These are phyloP conservation scores for Mucor velutinosus DNA, from an alignment of 371 early-diverging fungal species.

Conservation along the genomic window DNA sequence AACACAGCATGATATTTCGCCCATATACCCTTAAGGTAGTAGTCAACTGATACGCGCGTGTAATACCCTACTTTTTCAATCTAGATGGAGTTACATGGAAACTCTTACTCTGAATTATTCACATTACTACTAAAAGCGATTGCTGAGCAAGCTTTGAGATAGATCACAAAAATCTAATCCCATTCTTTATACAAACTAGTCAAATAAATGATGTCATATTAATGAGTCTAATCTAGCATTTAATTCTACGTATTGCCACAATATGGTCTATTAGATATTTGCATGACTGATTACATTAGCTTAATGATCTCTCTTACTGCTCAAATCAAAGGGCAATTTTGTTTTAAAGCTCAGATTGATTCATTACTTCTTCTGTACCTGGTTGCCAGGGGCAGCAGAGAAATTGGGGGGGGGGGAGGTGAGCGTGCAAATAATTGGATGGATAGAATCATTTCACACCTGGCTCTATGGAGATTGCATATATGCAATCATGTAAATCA, in stretches of 20 bases:
- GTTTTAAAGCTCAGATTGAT: not conserved
- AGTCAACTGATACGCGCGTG: not conserved
- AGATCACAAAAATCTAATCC: not conserved
- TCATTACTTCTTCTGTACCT: not conserved
- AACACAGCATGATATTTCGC: no score
- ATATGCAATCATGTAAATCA: not conserved
- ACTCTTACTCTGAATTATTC: not conserved
- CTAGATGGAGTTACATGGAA: not conserved
- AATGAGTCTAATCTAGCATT: not conserved
- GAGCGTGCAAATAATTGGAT: no score
- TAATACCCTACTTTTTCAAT: not conserved
- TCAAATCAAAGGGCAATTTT: not conserved
- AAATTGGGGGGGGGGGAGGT: not conserved
- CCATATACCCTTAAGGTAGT: not conserved
- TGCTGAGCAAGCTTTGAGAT: not conserved
- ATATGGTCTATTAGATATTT: not conserved
- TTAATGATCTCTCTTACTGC: not conserved
- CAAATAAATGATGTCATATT: not conserved
- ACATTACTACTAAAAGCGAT: not conserved
- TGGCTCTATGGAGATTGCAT: not conserved
- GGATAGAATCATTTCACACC: not conserved
- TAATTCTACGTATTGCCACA: no score
- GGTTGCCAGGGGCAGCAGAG: not conserved
- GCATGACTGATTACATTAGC: not conserved
- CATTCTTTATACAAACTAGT: not conserved